Base-by-base conservation (phyloP, 2,329 filamentous ascomycete genomes). In the Ophiocordyceps polyrhachis-furcata region DNA sequence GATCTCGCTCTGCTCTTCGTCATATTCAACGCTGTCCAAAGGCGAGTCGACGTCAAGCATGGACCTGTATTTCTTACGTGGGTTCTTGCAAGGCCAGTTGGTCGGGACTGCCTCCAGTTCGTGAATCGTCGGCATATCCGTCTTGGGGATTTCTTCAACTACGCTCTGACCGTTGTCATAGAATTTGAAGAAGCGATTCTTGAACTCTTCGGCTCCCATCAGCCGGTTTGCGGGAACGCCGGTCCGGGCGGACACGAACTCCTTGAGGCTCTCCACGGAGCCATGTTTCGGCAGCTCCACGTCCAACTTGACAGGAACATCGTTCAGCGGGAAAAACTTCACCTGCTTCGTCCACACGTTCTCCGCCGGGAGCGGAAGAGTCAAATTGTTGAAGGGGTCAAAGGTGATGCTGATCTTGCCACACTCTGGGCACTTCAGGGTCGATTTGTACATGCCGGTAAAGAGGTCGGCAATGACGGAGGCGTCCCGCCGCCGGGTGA, bases 371-470 rank as follows among this genome's bases (percentile, higher is more conserved):
- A 98, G 67, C 46, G 93, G 91, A 21, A 98, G 67, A 0, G 91
- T 95, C 47, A 98, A 66, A 51, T 93, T 91, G 61, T 87, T 95
- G 69, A 93, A 98, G 0, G 91, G 91, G 58, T 98, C 91, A 56
- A 98, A 98, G 0, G 91, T 96, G 54, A 98, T 94, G 73, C 88
- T 95, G 62, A 96, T 83, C 65, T 96, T 98, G 53, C 81, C 74
- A 60, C 91, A 98, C 8, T 73, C 74, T 0, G 91, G 91, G 57
- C 91, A 98, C 50, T 91, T 81, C 50, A 98, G 74, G 0, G 89
- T 96, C 41, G 93, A 96, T 66, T 96, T 95, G 73, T 96, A 98
- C 73, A 96, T 86, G 50, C 91, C 91, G 20, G 86, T 93, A 61
- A 98, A 98, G 12, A 98, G 71, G 58, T 98, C 91, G 46, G 86